Evolutionary conservation across 2,329 filamentous ascomycete genomes (phyloP).

Genomic region (Eutypa lata): DNA sequence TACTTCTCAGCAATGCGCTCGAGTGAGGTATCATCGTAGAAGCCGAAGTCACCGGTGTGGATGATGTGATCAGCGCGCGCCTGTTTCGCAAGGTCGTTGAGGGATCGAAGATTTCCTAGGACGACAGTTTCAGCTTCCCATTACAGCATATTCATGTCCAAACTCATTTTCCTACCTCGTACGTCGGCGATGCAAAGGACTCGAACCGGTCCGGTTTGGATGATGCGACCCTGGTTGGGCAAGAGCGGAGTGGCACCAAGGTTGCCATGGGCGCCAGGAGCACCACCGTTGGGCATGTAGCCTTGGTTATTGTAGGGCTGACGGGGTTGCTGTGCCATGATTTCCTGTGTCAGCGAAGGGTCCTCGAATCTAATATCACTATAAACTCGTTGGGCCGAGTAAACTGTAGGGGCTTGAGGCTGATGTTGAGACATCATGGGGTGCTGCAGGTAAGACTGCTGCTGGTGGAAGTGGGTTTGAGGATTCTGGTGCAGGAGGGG

Average conservation of each 20-base stretch:
- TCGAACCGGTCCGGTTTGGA: slow-evolving; percentile 63
- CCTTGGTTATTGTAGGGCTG: slow-evolving; percentile 47
- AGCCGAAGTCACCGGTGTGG: slow-evolving; percentile 97
- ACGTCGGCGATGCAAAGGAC: slow-evolving; percentile 71
- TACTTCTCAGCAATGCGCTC: slow-evolving; percentile 98
- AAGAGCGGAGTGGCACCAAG: slow-evolving; percentile 58
- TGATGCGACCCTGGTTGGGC: slow-evolving; percentile 64
- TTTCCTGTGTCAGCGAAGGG: slow-evolving; percentile 11
- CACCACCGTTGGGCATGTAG: slow-evolving; percentile 65
- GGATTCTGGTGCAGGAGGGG: background rate
- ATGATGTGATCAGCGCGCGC: slow-evolving; percentile 96
- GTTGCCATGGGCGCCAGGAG: slow-evolving; percentile 39
- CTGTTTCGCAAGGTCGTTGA: slow-evolving; percentile 94
- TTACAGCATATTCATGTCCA: slow-evolving; percentile 4
- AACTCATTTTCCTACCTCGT: slow-evolving; percentile 50
- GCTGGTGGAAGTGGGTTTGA: background rate
- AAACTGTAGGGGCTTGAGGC: background rate
- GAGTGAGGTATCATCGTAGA: slow-evolving; percentile 94
- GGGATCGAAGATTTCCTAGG: slow-evolving; percentile 85
- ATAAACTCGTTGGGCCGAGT: background rate
- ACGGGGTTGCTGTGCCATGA: slow-evolving; percentile 30
- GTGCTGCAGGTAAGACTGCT: background rate
- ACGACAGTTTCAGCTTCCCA: slow-evolving; percentile 12
- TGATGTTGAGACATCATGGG: background rate
- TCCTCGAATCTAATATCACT: slow-evolving; percentile 15